Evolutionary conservation across 441 rosid species (phyloP), one percentile per base, ranked within the genome.

Genomic region (Pelargonium fulgidum): DNA sequence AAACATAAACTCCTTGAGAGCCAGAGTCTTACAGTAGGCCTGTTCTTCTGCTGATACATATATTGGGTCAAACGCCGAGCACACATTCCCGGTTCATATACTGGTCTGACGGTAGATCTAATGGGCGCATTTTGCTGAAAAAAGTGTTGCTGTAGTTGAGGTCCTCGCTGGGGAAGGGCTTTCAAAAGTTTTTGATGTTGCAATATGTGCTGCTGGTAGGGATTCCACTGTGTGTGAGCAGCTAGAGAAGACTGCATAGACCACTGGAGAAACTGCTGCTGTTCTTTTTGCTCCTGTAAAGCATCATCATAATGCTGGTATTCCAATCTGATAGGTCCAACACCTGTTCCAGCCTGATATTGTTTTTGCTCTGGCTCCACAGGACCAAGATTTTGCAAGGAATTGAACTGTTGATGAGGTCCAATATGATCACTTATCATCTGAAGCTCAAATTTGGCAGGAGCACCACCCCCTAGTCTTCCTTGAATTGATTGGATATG

Each of bases 31-130:
- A 79, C 85, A 64, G 70, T 63, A 19, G 83, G 85, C 65, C 83
- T 79, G 39, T 44, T 72, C 70, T 79, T 79, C 73, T 79, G 83
- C 65, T 75, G 76, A 65, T 75, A 67, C 71, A 82, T 75, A 66
- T 77, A 82, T 50, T 77, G 81, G 3, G 81, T 71, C 74, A 82
- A 64, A 56, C 80, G 83, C 62, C 69, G 76, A 54, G 83, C 82
- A 47, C 85, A 79, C 54, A 68, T 77, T 70, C 85, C 83, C 7
- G 83, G 83, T 73, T 82, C 83, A 71, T 79, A 77, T 13, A 70
- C 76, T 7, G 79, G 70, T 72, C 68, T 77, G 13, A 68, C 66
- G 41, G 75, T 61, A 9, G 85, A 76, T 74, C 79, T 68, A 47
- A 70, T 36, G 13, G 81, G 83, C 48, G 73, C 62, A 67, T 73